Percentiles rank a stretch among this genome's conserved stretches.
These are phyloP conservation scores for Candida lessepsii DNA, from an alignment of 805 yeast species.

Conservation along the genomic window DNA sequence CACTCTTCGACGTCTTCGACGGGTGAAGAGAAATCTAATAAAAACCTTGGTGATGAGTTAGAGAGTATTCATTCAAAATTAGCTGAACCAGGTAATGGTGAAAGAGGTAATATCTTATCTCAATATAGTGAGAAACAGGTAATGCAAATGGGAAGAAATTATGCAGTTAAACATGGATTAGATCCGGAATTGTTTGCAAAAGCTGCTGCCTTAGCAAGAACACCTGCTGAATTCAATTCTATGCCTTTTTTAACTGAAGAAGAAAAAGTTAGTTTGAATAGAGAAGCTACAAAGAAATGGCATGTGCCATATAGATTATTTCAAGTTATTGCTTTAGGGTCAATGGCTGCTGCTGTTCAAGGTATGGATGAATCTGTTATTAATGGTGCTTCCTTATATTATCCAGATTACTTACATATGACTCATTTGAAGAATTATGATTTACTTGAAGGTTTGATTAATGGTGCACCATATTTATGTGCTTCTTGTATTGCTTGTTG, in stretches of 20 bases:
- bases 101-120: conserved; percentile 46
- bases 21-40: conserved; percentile 13
- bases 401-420: conserved; percentile 56
- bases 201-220: conserved; percentile 59
- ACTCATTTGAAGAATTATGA: conserved; percentile 39
- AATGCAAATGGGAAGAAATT: conserved; percentile 66
- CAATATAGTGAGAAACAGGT: conserved; percentile 64
- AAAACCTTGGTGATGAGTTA: conserved; percentile 17
- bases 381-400: conserved; percentile 64
- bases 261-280: conserved; percentile 49
- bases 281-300: conserved; percentile 44
- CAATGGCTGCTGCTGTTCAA: conserved; percentile 69
- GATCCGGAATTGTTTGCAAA: conserved; percentile 59
- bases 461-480: conserved; percentile 65
- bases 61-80: conserved; percentile 20
- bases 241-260: conserved; percentile 48
- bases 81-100: conserved; percentile 23
- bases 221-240: conserved; percentile 53
- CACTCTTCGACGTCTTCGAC: conserved; percentile 14
- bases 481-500: conserved; percentile 59
- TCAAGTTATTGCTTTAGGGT: conserved; percentile 55
- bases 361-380: conserved; percentile 75
- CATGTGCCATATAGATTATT: conserved; percentile 49
- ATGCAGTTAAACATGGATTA: conserved; percentile 54
- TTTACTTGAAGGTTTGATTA: conserved; percentile 60